Evolutionary conservation across 768 basidiomycete species (phyloP).

Genomic region (Pleurotus ostreatus): DNA sequence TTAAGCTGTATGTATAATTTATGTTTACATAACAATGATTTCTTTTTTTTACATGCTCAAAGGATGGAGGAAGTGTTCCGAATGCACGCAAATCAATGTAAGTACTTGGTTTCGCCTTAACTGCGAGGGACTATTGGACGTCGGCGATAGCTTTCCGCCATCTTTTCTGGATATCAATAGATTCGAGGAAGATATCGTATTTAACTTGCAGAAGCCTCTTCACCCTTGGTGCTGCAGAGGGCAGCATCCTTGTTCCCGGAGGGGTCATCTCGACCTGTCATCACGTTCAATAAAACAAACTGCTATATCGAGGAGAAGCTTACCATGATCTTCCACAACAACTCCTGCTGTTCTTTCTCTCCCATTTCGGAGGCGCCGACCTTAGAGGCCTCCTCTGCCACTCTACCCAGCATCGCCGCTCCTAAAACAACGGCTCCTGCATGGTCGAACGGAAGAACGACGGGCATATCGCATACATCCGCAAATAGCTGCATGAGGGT

Average conservation of each 20-base stretch:
- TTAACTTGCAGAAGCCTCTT: conserved; percentile 83
- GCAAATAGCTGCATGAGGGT: conserved; percentile 88
- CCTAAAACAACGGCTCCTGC: conserved; percentile 87
- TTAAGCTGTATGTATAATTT: no score
- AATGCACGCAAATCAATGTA: not conserved
- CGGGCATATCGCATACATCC: conserved; percentile 74
- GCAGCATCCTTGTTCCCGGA: conserved; percentile 65
- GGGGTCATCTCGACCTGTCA: conserved; percentile 88
- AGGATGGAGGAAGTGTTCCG: not conserved
- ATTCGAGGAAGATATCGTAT: conserved; percentile 89
- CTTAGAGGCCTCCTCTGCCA: conserved; percentile 56
- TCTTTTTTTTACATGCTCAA: no score
- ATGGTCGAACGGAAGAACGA: conserved; percentile 76
- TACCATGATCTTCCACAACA: conserved; percentile 92
- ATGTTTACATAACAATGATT: no score
- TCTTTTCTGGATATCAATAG: conserved; percentile 81
- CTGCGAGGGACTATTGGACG: conserved; percentile 23
- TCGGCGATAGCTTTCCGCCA: conserved; percentile 82
- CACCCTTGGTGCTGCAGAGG: conserved; percentile 58
- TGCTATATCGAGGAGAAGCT: conserved; percentile 13
- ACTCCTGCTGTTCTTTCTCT: conserved; percentile 49
- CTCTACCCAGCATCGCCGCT: conserved; percentile 89
- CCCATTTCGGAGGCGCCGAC: conserved; percentile 27
- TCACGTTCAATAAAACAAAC: not conserved
- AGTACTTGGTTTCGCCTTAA: no score